These are phyloP conservation scores for Camellia lanceoleosa DNA, from an alignment of 148 eudicot species.

Conservation along the genomic window DNA sequence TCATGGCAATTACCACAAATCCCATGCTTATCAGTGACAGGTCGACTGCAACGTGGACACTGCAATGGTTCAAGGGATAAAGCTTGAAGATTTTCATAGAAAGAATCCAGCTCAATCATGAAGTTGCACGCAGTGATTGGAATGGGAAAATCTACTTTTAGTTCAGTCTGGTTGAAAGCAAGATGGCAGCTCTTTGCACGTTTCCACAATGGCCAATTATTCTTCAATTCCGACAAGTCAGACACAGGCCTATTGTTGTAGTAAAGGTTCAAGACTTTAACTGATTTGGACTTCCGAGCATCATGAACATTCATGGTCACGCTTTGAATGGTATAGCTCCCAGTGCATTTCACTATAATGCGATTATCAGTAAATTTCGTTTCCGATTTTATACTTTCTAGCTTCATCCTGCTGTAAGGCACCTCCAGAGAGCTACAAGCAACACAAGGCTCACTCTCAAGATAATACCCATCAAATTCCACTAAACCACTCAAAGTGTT, in stretches of 20 bases:
- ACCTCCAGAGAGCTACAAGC: conserved; percentile 99
- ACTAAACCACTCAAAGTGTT: conserved; percentile 96
- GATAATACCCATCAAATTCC: conserved; percentile 98
- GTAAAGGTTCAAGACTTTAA: conserved; percentile 95
- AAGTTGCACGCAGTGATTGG: conserved; percentile 99
- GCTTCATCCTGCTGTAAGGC: conserved; percentile 94
- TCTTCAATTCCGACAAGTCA: conserved; percentile 94
- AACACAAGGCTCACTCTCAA: conserved; percentile 99
- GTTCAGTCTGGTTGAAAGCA: conserved; percentile 86
- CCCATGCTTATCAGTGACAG: conserved; percentile 98
- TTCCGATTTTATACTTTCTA: conserved; percentile 92
- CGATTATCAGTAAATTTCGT: conserved; percentile 97
- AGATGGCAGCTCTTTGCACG: conserved; percentile 99
- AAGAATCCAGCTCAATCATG: conserved; percentile 98
- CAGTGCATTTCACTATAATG: conserved; percentile 97
- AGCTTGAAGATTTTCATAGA: conserved; percentile 99
- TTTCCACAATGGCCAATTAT: conserved; percentile 98
- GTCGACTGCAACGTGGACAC: conserved; percentile 97
- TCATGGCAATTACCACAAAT: conserved; percentile 97
- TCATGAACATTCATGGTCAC: conserved; percentile 99
- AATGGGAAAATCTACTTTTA: conserved; percentile 94
- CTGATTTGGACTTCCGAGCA: conserved; percentile 98
- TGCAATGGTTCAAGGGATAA: conserved; percentile 94
- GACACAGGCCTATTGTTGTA: conserved; percentile 98
- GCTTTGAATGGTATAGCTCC: conserved; percentile 96